Evolutionary conservation across 148 eudicot genomes (phyloP).

Genomic region (Rhododendron vialii): DNA sequence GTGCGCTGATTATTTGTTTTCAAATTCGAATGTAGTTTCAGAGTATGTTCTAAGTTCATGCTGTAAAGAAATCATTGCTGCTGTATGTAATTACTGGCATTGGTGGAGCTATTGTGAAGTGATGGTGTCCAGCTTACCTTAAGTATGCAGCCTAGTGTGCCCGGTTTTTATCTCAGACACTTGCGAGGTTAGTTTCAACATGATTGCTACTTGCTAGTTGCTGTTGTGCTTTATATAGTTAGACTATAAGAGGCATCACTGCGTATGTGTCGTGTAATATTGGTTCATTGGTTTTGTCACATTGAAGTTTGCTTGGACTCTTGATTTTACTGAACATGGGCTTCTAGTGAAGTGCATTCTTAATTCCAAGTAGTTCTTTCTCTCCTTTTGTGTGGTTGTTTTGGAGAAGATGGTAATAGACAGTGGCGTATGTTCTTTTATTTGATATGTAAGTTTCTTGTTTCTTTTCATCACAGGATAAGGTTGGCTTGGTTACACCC

Average conservation of each 20-base stretch:
- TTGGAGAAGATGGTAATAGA: not conserved
- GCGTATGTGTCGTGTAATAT: not conserved
- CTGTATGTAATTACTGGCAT: not conserved
- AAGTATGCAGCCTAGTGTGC: not conserved
- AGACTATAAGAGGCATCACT: not conserved
- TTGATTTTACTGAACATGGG: not conserved
- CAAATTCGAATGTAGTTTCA: not conserved
- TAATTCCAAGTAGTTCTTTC: not conserved
- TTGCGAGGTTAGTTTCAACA: not conserved
- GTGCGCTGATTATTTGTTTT: not conserved
- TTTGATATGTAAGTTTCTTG: not conserved
- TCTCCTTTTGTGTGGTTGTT: not conserved
- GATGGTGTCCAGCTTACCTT: not conserved
- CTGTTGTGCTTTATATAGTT: not conserved
- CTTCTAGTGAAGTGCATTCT: not conserved
- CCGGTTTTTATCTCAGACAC: not conserved
- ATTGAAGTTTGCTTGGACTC: not conserved
- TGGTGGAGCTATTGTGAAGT: not conserved
- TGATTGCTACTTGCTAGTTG: not conserved
- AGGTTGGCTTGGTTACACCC: not conserved
- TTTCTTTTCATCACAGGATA: not conserved
- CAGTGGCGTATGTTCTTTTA: not conserved
- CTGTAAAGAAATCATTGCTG: not conserved
- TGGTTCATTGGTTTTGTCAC: not conserved
- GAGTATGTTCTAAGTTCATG: not conserved